Base-by-base conservation (phyloP, 2,329 filamentous ascomycete genomes). In the Epichloe hybrida region DNA sequence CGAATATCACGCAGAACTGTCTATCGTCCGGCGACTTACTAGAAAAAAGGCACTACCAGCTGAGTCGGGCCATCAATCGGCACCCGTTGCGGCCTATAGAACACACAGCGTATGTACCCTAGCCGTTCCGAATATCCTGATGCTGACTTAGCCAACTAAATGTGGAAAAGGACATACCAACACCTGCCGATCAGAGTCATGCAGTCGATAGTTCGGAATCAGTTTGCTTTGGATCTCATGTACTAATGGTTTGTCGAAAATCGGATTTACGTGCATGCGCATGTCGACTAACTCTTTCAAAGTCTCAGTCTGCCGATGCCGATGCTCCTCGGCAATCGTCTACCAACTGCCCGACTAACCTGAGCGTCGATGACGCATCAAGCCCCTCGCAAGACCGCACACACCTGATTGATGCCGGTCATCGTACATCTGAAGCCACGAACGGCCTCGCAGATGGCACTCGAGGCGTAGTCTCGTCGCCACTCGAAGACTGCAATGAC, bases 31-130 rank as follows among this genome's bases (percentile, higher is more conserved):
- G 48, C 27, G 23, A 56, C 53, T 52, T 37, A 53, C 41, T 47
- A 36, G 23, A 46, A 50, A 53, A 21, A 54, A 57, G 54, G 54
- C 46, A 52, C 7, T 38, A 42, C 13, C 49, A 52, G 51, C 50
- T 52, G 44, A 41, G 15, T 8, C 12, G 37, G 43, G 11, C 6
- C 13, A 7, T 20, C 27, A 23, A 31, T 13, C 6, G 31, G 43
- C 27, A n/a, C 11, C 27, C 40, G 13, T n/a, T 9, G 15, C 12
- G 17, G 13, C 38, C 27, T 15, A 27, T 17, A 37, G 6, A 7
- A 37, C 37, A 21, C 9, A 36, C 17, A 27, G 15, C 4, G 49
- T 50, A 50, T 39, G 49, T 42, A 9, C 12, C 23, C 27, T 23
- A 23, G 42, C 31, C 20, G 13, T 12, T 15, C 3, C 12, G 13